Evolutionary conservation across 1,139 yeast species (phyloP).

Genomic region (Debaryomycetaceae sp.): DNA sequence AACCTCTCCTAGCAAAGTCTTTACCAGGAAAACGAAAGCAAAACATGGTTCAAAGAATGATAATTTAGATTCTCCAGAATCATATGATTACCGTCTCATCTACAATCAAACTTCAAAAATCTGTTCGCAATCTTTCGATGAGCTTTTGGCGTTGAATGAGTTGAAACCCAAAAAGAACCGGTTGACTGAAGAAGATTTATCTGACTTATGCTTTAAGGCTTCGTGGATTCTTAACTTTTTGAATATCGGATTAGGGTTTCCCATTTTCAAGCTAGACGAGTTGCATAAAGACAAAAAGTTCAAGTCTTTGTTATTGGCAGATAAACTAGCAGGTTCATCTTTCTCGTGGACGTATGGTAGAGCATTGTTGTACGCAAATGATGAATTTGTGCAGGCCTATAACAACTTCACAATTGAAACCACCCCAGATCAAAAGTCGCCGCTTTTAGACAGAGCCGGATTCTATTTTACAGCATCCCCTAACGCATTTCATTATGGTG

Average conservation of each 20-base stretch:
- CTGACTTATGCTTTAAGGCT: constrained; percentile 61
- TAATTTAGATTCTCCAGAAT: constrained; percentile 5
- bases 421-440: constrained; percentile 20
- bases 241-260: constrained; percentile 72
- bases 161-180: constrained; percentile 23
- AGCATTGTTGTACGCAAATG: constrained; percentile 61
- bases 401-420: constrained; percentile 21
- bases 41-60: constrained; percentile 1
- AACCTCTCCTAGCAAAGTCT: constrained; percentile 17
- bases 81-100: constrained; percentile 39
- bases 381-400: constrained; percentile 40
- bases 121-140: constrained; percentile 40
- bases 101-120: constrained; percentile 43
- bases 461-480: constrained; percentile 50
- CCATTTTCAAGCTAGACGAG: constrained; percentile 49
- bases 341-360: constrained; percentile 86
- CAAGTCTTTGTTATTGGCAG: constrained; percentile 58
- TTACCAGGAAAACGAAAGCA: neutral
- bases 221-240: constrained; percentile 70
- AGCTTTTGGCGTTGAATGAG: constrained; percentile 38
- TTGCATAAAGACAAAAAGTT: constrained; percentile 22
- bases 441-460: constrained; percentile 28
- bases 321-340: constrained; percentile 58
- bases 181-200: constrained; percentile 37
- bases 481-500: constrained; percentile 47